These are phyloP conservation scores for Polytrichum formosum DNA, from an alignment of 225 moss, liverwort and hornwort genomes.

Conservation along the genomic window DNA sequence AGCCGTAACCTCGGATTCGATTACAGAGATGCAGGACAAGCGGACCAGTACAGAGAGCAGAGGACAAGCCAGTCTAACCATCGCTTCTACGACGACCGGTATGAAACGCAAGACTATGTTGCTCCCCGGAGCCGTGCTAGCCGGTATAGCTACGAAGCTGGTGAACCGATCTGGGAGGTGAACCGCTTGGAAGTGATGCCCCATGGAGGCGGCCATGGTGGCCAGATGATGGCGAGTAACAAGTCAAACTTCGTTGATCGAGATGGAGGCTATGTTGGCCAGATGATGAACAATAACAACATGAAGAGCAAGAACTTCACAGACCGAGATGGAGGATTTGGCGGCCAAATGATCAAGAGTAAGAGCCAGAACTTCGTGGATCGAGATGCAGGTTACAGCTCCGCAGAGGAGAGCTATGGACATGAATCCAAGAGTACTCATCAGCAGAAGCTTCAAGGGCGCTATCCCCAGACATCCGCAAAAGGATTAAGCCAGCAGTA, in stretches of 20 bases:
- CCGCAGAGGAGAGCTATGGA: slow-evolving; percentile 31
- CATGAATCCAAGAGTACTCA: slow-evolving; percentile 4
- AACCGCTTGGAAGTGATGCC: background rate
- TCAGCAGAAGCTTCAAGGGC: no score
- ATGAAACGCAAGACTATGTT: slow-evolving; percentile 21
- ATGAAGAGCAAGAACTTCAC: background rate
- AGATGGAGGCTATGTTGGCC: no score
- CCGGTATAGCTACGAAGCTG: no score
- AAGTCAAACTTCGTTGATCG: no score
- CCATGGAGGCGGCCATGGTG: background rate
- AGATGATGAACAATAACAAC: background rate
- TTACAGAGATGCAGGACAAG: no score
- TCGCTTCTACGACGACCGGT: slow-evolving; percentile 25
- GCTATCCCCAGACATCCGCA: background rate
- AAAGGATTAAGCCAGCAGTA: slow-evolving; percentile 26
- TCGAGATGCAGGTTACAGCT: slow-evolving; percentile 19
- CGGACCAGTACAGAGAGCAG: no score
- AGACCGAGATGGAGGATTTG: slow-evolving; percentile 18
- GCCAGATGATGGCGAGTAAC: background rate
- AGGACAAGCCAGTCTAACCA: slow-evolving; percentile 5
- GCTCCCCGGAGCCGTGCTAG: background rate
- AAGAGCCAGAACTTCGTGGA: slow-evolving; percentile 12
- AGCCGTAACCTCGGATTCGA: no score
- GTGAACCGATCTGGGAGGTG: no score
- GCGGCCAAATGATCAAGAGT: slow-evolving; percentile 25